phyloP scores from a whole-genome alignment of 2,329 filamentous ascomycete species.

The Alternaria ventricosa region DNA sequence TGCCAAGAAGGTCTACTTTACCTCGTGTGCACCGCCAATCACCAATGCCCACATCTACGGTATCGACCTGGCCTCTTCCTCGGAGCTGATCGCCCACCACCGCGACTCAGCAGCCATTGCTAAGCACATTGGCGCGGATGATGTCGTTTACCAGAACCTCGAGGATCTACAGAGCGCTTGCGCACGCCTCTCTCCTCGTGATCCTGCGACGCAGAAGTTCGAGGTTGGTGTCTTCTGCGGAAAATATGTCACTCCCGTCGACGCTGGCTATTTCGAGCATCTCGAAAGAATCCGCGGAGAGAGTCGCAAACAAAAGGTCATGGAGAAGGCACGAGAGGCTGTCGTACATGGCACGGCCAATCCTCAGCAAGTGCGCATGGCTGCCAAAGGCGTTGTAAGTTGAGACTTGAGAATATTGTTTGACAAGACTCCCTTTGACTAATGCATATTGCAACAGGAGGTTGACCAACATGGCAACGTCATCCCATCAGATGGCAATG shows the following conservation, averaged over 20 bases:
- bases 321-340: constrained; percentile 69
- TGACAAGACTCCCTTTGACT: constrained; percentile 1
- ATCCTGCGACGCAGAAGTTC: constrained; percentile 68
- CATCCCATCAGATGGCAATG: constrained; percentile 55
- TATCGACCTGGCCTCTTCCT: constrained; percentile 75
- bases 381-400: constrained; percentile 63
- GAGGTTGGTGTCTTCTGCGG: constrained; percentile 94
- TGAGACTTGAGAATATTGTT: neutral
- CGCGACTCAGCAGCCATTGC: constrained; percentile 68
- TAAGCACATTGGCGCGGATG: constrained; percentile 73
- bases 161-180: constrained; percentile 82
- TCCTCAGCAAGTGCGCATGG: constrained; percentile 66
- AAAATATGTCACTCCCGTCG: constrained; percentile 81
- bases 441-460: constrained; percentile 34
- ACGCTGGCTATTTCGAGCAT: constrained; percentile 81
- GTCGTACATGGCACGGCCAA: constrained; percentile 68
- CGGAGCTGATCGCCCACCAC: constrained; percentile 74
- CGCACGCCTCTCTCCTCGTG: constrained; percentile 69
- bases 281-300: constrained; percentile 75
- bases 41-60: constrained; percentile 66
- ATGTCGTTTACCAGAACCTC: constrained; percentile 78
- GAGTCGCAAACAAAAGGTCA: constrained; percentile 69
- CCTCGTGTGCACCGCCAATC: constrained; percentile 81
- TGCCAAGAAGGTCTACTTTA: constrained; percentile 82
- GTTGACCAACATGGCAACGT: constrained; percentile 64